These are phyloP conservation scores for Ascochyta koolunga DNA, from an alignment of 2,329 filamentous ascomycete species.

Conservation along the genomic window DNA sequence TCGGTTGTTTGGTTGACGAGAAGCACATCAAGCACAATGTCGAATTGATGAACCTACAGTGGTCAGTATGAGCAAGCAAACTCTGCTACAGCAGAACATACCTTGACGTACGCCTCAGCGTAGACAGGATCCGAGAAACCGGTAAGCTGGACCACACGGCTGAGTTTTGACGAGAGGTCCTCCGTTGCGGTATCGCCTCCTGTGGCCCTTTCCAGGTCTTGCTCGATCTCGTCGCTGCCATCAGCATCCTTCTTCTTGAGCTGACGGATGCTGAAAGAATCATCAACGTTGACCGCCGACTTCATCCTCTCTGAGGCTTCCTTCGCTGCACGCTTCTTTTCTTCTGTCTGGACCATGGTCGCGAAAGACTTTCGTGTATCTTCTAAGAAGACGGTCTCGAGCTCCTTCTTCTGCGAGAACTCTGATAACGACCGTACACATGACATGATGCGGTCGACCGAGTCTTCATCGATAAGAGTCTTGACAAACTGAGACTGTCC, in stretches of 20 bases:
- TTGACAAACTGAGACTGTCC: conserved; percentile 99
- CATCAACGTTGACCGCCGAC: conserved; percentile 92
- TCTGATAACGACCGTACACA: conserved; percentile 92
- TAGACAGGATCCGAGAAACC: conserved; percentile 99
- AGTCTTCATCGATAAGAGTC: conserved; percentile 95
- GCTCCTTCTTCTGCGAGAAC: conserved; percentile 85
- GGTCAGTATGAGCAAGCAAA: conserved; percentile 14
- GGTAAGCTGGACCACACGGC: conserved; percentile 93
- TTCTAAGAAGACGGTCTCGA: conserved; percentile 90
- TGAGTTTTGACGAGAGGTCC: conserved; percentile 91
- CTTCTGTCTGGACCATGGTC: conserved; percentile 95
- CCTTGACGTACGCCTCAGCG: conserved; percentile 98
- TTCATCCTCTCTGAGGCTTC: conserved; percentile 92
- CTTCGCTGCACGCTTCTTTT: conserved; percentile 96
- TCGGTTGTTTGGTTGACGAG: conserved; percentile 97
- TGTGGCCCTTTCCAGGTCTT: conserved; percentile 91
- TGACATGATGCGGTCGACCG: conserved; percentile 97
- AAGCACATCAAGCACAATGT: conserved; percentile 95
- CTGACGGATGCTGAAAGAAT: conserved; percentile 90
- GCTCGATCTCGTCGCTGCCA: conserved; percentile 81
- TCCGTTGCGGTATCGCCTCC: conserved; percentile 85
- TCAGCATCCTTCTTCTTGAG: conserved; percentile 85
- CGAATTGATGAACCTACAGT: conserved; percentile 80
- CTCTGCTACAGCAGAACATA: conserved; percentile 4
- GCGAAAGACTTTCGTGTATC: conserved; percentile 96